Percentiles rank a stretch among this genome's conserved stretches.
Evolutionary conservation across 768 basidiomycete genomes (phyloP).

Genomic region (Chalciporus sphaerocephalus): DNA sequence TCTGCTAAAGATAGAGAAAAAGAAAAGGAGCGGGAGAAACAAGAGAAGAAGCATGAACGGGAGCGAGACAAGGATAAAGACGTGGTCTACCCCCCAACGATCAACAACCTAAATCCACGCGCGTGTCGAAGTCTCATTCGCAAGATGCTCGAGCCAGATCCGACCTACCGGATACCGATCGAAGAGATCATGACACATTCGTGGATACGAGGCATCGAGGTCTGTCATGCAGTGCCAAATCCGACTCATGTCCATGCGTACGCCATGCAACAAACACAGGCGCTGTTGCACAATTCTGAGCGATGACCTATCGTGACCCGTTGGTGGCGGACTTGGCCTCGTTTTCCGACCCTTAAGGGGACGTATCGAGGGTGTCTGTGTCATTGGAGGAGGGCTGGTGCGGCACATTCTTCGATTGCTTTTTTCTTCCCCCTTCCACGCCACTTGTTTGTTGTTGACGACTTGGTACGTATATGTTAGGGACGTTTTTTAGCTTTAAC

Average conservation of each 20-base stretch:
- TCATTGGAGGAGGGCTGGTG: too few species aligned
- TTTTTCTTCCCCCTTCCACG: too few species aligned
- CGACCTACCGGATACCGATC: conserved; percentile 66
- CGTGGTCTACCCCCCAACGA: conserved; percentile 50
- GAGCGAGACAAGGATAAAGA: conserved; percentile 32
- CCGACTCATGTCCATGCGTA: conserved; percentile 71
- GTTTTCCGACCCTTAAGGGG: too few species aligned
- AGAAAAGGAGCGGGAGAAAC: too few species aligned
- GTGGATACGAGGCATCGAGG: conserved; percentile 80
- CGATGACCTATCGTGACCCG: conserved; percentile 5
- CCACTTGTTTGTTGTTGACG: conserved; percentile 3
- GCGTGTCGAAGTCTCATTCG: conserved; percentile 79
- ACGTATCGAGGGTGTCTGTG: too few species aligned
- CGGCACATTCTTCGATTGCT: too few species aligned
- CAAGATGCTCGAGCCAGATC: conserved; percentile 94
- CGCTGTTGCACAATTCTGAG: conserved; percentile 43
- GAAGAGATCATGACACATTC: conserved; percentile 75
- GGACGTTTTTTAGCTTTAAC: too few species aligned
- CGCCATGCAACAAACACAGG: conserved; percentile 55
- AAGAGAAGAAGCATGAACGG: too few species aligned
- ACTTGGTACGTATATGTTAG: conserved; percentile 14
- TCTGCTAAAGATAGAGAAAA: too few species aligned
- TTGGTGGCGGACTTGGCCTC: background rate
- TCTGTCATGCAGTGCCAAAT: conserved; percentile 63
- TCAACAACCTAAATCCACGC: conserved; percentile 84